Evolutionary conservation across 2,329 filamentous ascomycete genomes (phyloP).

Genomic region (Anthostomella pinea): DNA sequence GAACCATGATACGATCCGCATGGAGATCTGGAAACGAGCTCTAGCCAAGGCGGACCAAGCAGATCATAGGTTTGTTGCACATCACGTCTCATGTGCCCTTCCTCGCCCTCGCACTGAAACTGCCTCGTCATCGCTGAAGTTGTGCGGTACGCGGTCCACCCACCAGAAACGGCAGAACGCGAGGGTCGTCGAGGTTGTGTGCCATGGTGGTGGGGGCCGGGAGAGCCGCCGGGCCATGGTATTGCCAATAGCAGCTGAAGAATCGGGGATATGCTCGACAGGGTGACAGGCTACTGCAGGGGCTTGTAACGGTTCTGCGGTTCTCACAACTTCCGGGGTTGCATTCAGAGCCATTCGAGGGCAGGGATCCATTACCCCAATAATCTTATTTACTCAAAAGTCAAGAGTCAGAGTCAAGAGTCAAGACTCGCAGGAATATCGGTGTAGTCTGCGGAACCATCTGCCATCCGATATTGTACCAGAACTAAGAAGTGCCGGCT

Average conservation of each 20-base stretch:
- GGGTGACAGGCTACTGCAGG: background rate
- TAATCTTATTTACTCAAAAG: too few species aligned
- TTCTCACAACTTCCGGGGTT: too few species aligned
- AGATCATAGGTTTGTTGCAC: constrained; percentile 2
- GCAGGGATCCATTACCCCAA: background rate
- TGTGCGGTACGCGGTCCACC: constrained; percentile 1
- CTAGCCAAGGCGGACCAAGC: constrained; percentile 1
- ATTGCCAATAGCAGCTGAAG: background rate
- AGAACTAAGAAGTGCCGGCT: too few species aligned
- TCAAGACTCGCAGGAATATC: too few species aligned
- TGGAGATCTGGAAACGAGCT: constrained; percentile 4
- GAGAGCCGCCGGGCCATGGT: background rate
- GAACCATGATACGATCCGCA: constrained; percentile 2
- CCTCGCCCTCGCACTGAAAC: constrained; percentile 1
- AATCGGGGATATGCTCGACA: background rate
- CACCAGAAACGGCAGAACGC: constrained; percentile 3
- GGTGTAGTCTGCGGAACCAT: too few species aligned
- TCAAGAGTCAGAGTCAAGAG: too few species aligned
- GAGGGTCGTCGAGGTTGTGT: background rate
- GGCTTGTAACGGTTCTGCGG: background rate
- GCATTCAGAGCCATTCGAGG: too few species aligned
- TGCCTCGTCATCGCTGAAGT: constrained; percentile 3
- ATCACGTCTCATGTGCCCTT: constrained; percentile 1
- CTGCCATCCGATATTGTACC: too few species aligned
- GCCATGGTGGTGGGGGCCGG: background rate